Base-by-base conservation (phyloP, 2,329 filamentous ascomycete genomes). In the Zasmidium cellare region DNA sequence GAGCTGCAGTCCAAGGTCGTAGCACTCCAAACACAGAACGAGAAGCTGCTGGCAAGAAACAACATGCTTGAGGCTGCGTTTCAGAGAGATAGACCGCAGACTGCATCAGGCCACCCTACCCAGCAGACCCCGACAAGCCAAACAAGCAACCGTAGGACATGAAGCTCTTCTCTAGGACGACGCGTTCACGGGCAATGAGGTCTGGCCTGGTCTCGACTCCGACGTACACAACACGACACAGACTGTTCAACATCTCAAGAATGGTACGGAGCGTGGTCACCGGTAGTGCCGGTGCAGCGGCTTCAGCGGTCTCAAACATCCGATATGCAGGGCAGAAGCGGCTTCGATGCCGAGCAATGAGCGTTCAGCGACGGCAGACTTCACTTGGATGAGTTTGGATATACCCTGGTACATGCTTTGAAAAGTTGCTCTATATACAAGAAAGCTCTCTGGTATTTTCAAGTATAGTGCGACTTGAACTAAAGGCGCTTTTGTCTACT, bases 1-100 rank as follows among this genome's bases (percentile, higher is more conserved):
- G 55, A 57, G 19, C 22, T 57, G 14, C 55, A 57, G 46, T 45
- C 55, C 11, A 45, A 53, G 18, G 46, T 57, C 18, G 19, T 57
- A 5, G 31, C 51, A 18, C 55, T 57, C 51, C 45, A 49, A 31
- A 50, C 35, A 16, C 46, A 57, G 19, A 53, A 53, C 20, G 55
- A 57, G 23, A 38, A 54, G 51, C 35, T 57, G 45, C 55, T 53
- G 18, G 50, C 55, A 35, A 41, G 51, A 9, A 57, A 57, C 12
- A 49, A 45, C 22, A 57, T 53, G 55, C 55, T 57, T 19, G 55
- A 57, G 28, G 50, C 55, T 31, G 24, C 35, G 16, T 18, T 16
- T 14, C 35, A 41, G 16, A 14, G 35, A 41, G 35, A 41, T 41
- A 6, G 35, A n/a, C n/a, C 35, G 16, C 35, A 41, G n/a, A 18